These are phyloP conservation scores for Mycosphaerella arachidis DNA, from an alignment of 2,329 filamentous ascomycete genomes.

Conservation along the genomic window DNA sequence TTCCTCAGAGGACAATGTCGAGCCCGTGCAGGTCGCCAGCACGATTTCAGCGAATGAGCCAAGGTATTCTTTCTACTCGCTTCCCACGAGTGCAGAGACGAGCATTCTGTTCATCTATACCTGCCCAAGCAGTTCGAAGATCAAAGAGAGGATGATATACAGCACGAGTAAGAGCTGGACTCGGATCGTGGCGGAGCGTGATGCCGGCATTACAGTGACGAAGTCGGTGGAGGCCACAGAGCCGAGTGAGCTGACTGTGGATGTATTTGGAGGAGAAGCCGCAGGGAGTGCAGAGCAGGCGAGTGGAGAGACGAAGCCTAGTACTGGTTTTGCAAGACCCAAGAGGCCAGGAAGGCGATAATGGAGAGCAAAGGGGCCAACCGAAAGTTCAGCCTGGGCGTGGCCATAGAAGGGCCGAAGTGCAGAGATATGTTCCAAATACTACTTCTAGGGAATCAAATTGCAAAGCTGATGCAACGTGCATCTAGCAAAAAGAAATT, in stretches of 20 bases:
- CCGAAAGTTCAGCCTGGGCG: no score
- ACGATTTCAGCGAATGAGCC: slow-evolving; percentile 65
- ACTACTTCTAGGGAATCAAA: no score
- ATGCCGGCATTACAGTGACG: slow-evolving; percentile 61
- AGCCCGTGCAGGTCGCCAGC: slow-evolving; percentile 54
- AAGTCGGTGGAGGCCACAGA: slow-evolving; percentile 65
- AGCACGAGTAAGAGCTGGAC: slow-evolving; percentile 54
- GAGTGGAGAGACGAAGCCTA: slow-evolving; percentile 54
- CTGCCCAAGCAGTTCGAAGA: slow-evolving; percentile 65
- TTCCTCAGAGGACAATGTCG: slow-evolving; percentile 48
- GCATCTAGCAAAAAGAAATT: no score
- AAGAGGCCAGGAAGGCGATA: slow-evolving; percentile 67
- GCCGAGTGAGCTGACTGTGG: slow-evolving; percentile 65
- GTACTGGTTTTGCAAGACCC: slow-evolving; percentile 68
- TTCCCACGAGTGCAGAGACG: slow-evolving; percentile 52
- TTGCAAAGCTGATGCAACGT: no score
- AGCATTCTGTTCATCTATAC: slow-evolving; percentile 76
- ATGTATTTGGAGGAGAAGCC: slow-evolving; percentile 44
- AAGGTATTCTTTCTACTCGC: slow-evolving; percentile 73
- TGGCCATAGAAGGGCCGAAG: no score
- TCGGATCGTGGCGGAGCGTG: slow-evolving; percentile 61
- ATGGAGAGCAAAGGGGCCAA: no score
- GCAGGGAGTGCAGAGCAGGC: slow-evolving; percentile 52
- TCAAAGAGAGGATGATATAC: slow-evolving; percentile 84
- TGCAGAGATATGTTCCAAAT: no score